phyloP scores from a whole-genome alignment of 2,329 filamentous ascomycete species.

The Diaporthe nobilis region DNA sequence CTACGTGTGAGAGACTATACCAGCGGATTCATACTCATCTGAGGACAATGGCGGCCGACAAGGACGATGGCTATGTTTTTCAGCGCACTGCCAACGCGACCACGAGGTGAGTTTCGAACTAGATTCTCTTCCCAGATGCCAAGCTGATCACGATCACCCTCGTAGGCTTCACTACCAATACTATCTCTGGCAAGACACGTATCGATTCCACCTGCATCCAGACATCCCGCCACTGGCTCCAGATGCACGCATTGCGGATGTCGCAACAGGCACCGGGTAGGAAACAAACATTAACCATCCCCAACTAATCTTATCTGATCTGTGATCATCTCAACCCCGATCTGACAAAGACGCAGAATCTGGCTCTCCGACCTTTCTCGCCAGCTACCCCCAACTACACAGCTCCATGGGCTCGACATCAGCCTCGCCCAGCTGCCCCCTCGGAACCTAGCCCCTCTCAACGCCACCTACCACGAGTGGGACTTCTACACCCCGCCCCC shows the following conservation, averaged over 20 bases:
- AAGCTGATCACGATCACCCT: background rate
- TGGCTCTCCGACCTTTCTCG: slow-evolving; percentile 44
- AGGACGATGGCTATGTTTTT: slow-evolving; percentile 2
- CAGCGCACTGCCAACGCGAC: slow-evolving; percentile 7
- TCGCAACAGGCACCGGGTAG: slow-evolving; percentile 17
- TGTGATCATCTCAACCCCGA: background rate
- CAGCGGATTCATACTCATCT: too few species aligned
- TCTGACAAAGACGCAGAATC: slow-evolving; percentile 25
- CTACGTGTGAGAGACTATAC: background rate
- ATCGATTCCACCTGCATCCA: background rate
- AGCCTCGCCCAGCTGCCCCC: slow-evolving; percentile 44
- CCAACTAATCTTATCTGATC: background rate
- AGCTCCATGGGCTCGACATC: slow-evolving; percentile 46
- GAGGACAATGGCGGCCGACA: background rate
- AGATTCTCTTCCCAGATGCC: background rate
- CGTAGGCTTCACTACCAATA: slow-evolving; percentile 13
- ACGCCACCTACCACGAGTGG: slow-evolving; percentile 45
- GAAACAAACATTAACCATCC: too few species aligned
- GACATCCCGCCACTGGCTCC: background rate
- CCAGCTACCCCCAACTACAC: slow-evolving; percentile 38
- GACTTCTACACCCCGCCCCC: slow-evolving; percentile 46
- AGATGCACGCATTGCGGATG: slow-evolving; percentile 8
- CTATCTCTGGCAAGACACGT: slow-evolving; percentile 19
- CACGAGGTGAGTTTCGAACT: background rate
- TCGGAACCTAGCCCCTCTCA: slow-evolving; percentile 39